phyloP scores from a whole-genome alignment of 345 rosid species.

The Rhizophora apiculata region DNA sequence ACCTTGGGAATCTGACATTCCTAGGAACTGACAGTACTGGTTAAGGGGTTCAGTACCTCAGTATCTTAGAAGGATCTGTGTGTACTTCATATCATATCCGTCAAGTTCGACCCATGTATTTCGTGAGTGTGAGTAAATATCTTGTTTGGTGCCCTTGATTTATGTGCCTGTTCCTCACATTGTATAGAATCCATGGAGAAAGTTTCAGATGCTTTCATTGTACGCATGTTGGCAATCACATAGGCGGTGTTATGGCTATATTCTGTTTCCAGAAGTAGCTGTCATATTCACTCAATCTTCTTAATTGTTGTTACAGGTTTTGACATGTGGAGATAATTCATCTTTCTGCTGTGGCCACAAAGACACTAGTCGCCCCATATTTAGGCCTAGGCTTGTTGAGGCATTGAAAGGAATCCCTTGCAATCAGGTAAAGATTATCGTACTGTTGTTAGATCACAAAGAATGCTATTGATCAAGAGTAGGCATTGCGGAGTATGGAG shows the following conservation, averaged over 20 bases:
- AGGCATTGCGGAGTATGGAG: neutral
- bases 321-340: constrained; percentile 94
- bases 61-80: too few relatives aligned
- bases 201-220: neutral
- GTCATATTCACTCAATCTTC: neutral
- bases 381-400: constrained; percentile 81
- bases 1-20: too few relatives aligned
- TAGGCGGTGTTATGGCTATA: neutral
- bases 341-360: constrained; percentile 83
- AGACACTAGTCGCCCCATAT: constrained; percentile 72
- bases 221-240: neutral
- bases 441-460: neutral
- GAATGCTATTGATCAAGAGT: neutral
- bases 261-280: neutral
- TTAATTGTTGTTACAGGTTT: constrained; percentile 52
- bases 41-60: too few relatives aligned
- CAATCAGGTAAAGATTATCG: constrained; percentile 58
- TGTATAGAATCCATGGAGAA: neutral
- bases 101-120: neutral
- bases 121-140: neutral
- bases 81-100: neutral
- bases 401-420: constrained; percentile 75
- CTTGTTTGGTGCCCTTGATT: neutral
- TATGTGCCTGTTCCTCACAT: too few relatives aligned
- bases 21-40: too few relatives aligned